Base-by-base conservation (phyloP, 805 yeast genomes). In the Kuraishia ogatae region DNA sequence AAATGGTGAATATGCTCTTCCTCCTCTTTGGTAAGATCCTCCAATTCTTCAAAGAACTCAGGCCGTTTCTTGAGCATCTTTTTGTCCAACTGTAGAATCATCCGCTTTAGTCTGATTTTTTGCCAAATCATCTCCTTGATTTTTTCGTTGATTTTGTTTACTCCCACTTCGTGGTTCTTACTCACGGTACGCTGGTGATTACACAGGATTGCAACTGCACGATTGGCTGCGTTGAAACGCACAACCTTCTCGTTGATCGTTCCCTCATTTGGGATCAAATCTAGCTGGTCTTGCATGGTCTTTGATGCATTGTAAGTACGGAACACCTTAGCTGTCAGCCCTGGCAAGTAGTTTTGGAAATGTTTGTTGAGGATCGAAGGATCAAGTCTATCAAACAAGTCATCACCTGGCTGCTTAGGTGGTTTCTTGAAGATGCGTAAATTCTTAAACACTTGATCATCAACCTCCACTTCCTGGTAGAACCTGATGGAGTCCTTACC, bases 271-370 rank as follows among this genome's bases (percentile, higher is more conserved):
- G 85, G 78, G 61, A 93, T 90, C 63, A 84, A 72, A 66, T 88
- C 96, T 57, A 93, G 71, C 67, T 90, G 97, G 64, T 92, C 96
- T 69, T 92, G 97, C 97, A 92, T 93, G 1, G 97, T 91, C 68
- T 89, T 88, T 1, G 97, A 89, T 0, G 98, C 98, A 72, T 92
- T 92, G 66, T 89, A 92, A 0, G 98, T 92, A 84, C 98, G 96
- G 77, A 92, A 93, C 21, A 92, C 97, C 70, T 92, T 92, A 3
- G 98, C 98, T 0, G 97, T 91, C 60, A 92, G 77, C 0, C 98
- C 98, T 23, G 87, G 83, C 94, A 92, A 86, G 70, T 92, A 91
- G 57, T 80, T 83, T 66, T 91, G 97, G 64, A 92, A 80, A 67
- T 90, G 92, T 68, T 85, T 88, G 75, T 92, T 92, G 64, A 92